Evolutionary conservation across 2,329 filamentous ascomycete genomes (phyloP).

Genomic region (Rhytidhysteron rufulum): DNA sequence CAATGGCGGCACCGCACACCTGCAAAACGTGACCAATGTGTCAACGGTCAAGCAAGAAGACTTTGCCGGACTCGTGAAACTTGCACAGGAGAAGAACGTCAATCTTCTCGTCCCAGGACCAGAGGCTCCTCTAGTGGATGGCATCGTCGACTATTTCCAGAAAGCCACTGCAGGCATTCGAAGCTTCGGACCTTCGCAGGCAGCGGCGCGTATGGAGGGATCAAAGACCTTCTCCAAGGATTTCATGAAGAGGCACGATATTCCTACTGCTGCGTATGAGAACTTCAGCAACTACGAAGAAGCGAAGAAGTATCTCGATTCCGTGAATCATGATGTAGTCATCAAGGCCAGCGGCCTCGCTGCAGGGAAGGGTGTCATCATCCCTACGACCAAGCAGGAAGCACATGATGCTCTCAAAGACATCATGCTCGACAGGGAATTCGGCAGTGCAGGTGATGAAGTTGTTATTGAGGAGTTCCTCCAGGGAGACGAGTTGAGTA

Average conservation of each 20-base stretch:
- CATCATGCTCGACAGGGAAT: constrained; percentile 87
- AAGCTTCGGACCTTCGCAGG: constrained; percentile 80
- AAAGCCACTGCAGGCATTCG: constrained; percentile 56
- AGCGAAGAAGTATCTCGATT: constrained; percentile 65
- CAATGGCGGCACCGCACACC: constrained; percentile 79
- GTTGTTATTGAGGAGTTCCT: constrained; percentile 96
- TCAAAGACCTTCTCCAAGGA: constrained; percentile 98
- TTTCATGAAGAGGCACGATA: constrained; percentile 88
- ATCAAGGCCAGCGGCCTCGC: constrained; percentile 93
- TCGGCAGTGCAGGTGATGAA: constrained; percentile 80
- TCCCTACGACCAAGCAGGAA: constrained; percentile 77
- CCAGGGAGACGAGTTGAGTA: constrained; percentile 85
- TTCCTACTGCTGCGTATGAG: constrained; percentile 86
- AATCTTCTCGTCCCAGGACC: constrained; percentile 88
- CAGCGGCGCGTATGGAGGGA: constrained; percentile 86
- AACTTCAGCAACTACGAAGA: constrained; percentile 78
- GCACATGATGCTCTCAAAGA: constrained; percentile 76
- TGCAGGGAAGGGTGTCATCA: constrained; percentile 92
- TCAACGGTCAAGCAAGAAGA: constrained; percentile 66
- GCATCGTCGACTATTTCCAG: constrained; percentile 80
- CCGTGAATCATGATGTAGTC: constrained; percentile 49
- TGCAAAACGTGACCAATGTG: constrained; percentile 64
- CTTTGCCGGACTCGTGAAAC: constrained; percentile 70
- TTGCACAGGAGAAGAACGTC: constrained; percentile 69
- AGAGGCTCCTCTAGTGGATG: constrained; percentile 89